A percentile compares a stretch with the other conserved stretches of the same genome.
Evolutionary conservation across 1,284 basidiomycete genomes (phyloP).

Genomic region (Xerocomus nothofagi): DNA sequence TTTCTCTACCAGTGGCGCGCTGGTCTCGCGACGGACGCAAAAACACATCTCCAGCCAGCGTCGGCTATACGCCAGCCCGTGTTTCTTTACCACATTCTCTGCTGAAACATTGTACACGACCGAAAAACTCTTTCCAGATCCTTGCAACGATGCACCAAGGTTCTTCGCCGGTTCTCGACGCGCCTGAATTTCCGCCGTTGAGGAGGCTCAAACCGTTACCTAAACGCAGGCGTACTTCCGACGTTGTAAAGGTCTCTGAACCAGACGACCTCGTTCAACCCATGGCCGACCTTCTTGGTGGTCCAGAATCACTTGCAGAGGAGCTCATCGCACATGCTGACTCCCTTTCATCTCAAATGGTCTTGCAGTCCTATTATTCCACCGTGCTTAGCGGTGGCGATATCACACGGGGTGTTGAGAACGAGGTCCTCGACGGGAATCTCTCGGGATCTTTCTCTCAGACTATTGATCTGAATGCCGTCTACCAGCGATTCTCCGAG

Average conservation of each 20-base stretch:
- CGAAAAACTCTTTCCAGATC: slow-evolving; percentile 6
- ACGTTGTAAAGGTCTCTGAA: slow-evolving; percentile 21
- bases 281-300: slow-evolving; percentile 36
- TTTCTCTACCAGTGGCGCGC: slow-evolving; percentile 11
- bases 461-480: slow-evolving; percentile 30
- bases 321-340: slow-evolving; percentile 53
- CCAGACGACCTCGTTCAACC: slow-evolving; percentile 30
- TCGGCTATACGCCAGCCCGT: slow-evolving; percentile 29
- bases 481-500: slow-evolving; percentile 29
- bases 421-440: slow-evolving; percentile 19
- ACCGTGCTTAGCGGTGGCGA: slow-evolving; percentile 47
- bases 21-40: slow-evolving; percentile 23
- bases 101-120: slow-evolving; percentile 2
- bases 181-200: slow-evolving; percentile 57
- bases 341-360: slow-evolving; percentile 51
- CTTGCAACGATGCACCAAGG: slow-evolving; percentile 38
- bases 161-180: slow-evolving; percentile 59
- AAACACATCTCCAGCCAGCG: not conserved
- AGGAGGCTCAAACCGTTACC: slow-evolving; percentile 73
- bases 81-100: slow-evolving; percentile 17
- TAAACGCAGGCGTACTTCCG: slow-evolving; percentile 57
- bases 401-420: slow-evolving; percentile 37
- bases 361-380: slow-evolving; percentile 61
- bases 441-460: slow-evolving; percentile 23
- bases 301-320: slow-evolving; percentile 45